Evolutionary conservation across 2,329 filamentous ascomycete genomes (phyloP), one percentile per base, ranked within the genome.

Genomic region (Penicillium sp.): DNA sequence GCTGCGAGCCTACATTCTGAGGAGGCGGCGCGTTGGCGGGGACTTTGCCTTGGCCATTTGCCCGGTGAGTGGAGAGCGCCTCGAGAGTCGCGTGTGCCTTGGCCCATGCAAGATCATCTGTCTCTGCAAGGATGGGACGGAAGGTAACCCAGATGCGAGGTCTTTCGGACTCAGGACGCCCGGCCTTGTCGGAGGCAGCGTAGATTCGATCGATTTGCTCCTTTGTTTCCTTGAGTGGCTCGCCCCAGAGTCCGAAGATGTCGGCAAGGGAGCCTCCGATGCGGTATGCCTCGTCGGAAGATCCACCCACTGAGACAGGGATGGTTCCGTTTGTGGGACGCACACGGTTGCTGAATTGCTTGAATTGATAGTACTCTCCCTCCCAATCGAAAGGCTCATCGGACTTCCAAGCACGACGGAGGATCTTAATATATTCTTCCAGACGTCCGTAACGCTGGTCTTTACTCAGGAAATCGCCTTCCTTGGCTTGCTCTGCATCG

Each of bases 81-180:
- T 83, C 82, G 0, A 86, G 75, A 0, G 79, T 85, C 24, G 74
- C 74, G 65, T 85, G 77, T 3, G 83, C 83, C 70, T 85, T 86
- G 3, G 74, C 76, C 83, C 83, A 86, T 1, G 83, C 83, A 6
- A 86, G 74, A 18, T 85, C 83, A 13, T 86, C 83, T 0, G 83
- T 86, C 70, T 85, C 83, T 0, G 83, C 83, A 0, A 79, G 61
- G 54, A 86, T 86, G 3, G 83, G 83, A 2, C 83, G 77, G 77
- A 86, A 86, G 0, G 83, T 85, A 1, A 86, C 83, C 83, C 83
- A 86, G 62, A 86, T 86, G 4, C 81, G 72, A 6, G 83, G 83
- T 0, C 78, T 71, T 57, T 86, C 83, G 0, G 56, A 65, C 1
- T 84, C 81, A 0, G 56, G 60, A 1, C 83, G 78, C 0, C 83